phyloP scores from a whole-genome alignment of 345 rosid species.

The Salix viminalis region DNA sequence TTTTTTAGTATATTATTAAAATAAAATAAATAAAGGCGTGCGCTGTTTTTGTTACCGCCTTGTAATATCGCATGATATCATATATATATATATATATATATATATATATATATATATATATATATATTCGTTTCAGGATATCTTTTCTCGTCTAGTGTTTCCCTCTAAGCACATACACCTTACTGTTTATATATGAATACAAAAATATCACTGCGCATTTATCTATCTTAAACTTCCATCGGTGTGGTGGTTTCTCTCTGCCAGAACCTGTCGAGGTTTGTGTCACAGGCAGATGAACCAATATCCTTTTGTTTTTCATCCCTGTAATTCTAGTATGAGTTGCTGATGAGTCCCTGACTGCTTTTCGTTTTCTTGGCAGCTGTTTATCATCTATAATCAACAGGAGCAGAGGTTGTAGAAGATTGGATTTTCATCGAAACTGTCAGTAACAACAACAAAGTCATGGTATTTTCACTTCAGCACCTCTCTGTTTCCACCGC shows the following conservation, averaged over 20 bases:
- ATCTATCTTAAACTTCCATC: neutral
- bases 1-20: neutral
- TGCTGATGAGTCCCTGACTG: neutral
- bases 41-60: slow-evolving; percentile 28
- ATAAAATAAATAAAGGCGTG: neutral
- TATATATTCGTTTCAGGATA: neutral
- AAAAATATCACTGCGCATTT: neutral
- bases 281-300: neutral
- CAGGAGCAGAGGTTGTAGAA: slow-evolving; percentile 6
- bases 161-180: neutral
- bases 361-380: slow-evolving; percentile 24
- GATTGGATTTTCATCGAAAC: slow-evolving; percentile 9
- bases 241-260: neutral
- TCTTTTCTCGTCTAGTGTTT: neutral
- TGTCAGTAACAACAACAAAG: slow-evolving; percentile 18
- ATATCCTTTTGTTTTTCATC: neutral
- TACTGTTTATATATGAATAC: neutral
- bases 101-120: too few species aligned
- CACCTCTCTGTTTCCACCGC: neutral
- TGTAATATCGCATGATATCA: neutral
- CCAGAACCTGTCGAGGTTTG: neutral
- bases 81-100: too few species aligned
- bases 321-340: neutral
- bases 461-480: slow-evolving; percentile 32
- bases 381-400: slow-evolving; percentile 21